Evolutionary conservation across 257 asterid species (phyloP).

Genomic region (Solanum dulcamara): DNA sequence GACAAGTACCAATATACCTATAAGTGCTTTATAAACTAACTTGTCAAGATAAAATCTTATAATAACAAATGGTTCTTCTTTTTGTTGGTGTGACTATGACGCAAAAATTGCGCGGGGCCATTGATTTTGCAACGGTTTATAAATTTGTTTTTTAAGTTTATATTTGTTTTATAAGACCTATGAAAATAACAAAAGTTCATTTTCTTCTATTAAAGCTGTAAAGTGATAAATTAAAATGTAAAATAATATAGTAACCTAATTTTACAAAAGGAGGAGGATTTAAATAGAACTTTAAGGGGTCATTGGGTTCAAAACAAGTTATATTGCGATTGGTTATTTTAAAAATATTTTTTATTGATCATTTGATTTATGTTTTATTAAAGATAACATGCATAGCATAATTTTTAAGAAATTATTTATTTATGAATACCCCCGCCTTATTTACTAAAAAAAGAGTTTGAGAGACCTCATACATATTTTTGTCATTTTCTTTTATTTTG

Average conservation of each 20-base stretch:
- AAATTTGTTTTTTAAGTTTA: not conserved
- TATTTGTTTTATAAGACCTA: not conserved
- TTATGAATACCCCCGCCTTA: too few relatives aligned
- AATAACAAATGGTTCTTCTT: not conserved
- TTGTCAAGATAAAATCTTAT: not conserved
- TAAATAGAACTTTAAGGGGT: not conserved
- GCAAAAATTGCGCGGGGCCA: not conserved
- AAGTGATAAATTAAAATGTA: too few relatives aligned
- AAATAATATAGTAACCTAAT: not conserved
- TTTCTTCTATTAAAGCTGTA: not conserved
- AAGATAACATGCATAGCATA: not conserved
- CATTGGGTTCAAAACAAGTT: not conserved
- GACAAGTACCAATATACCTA: not conserved
- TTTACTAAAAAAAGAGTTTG: too few relatives aligned
- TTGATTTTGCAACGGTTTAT: not conserved
- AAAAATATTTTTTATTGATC: rapidly evolving
- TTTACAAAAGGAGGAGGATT: not conserved
- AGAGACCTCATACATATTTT: not conserved
- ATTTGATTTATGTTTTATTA: not conserved
- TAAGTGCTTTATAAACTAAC: not conserved
- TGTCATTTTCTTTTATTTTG: not conserved
- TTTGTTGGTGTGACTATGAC: not conserved
- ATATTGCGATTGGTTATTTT: not conserved
- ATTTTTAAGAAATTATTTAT: not conserved
- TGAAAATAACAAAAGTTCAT: not conserved